A percentile compares a stretch with the other conserved stretches of the same genome.
These are phyloP conservation scores for Conoideocrella luteorostrata DNA, from an alignment of 2,329 filamentous ascomycete species.

Conservation along the genomic window DNA sequence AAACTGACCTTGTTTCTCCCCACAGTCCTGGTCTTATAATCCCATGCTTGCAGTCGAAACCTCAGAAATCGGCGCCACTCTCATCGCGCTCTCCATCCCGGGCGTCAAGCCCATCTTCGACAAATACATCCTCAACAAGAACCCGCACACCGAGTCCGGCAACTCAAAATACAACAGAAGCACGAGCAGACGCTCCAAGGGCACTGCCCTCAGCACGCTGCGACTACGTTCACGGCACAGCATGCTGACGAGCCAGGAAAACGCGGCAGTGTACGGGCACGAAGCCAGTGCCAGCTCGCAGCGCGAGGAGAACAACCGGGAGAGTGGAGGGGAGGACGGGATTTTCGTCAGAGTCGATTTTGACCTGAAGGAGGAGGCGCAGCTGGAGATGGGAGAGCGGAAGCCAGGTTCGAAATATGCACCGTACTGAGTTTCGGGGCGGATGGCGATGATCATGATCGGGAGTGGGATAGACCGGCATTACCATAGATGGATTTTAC, in stretches of 20 bases:
- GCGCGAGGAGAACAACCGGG: constrained; percentile 18
- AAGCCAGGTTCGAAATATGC: background rate
- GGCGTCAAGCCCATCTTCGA: constrained; percentile 42
- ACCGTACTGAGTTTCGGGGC: too few species aligned
- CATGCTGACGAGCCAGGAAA: constrained; percentile 20
- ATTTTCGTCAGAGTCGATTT: constrained; percentile 32
- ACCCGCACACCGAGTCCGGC: constrained; percentile 13
- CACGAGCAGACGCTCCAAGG: constrained; percentile 14
- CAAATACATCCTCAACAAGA: constrained; percentile 22
- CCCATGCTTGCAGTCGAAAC: constrained; percentile 43
- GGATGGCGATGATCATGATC: too few species aligned
- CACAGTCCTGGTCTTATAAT: constrained; percentile 42
- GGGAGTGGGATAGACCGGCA: too few species aligned
- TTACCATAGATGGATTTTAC: too few species aligned
- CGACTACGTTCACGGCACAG: constrained; percentile 23
- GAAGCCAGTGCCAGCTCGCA: constrained; percentile 16
- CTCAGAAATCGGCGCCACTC: constrained; percentile 42
- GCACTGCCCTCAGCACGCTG: constrained; percentile 23
- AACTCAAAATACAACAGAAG: constrained; percentile 18
- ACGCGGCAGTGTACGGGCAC: constrained; percentile 16
- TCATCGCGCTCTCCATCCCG: constrained; percentile 44
- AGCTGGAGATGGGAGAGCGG: background rate
- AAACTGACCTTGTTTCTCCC: too few species aligned
- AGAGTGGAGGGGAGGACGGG: constrained; percentile 16
- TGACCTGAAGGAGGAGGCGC: constrained; percentile 24